Percentiles rank a stretch among this genome's conserved stretches.
phyloP scores from a whole-genome alignment of 2,329 filamentous ascomycete genomes.

The Colletotrichum sp. region DNA sequence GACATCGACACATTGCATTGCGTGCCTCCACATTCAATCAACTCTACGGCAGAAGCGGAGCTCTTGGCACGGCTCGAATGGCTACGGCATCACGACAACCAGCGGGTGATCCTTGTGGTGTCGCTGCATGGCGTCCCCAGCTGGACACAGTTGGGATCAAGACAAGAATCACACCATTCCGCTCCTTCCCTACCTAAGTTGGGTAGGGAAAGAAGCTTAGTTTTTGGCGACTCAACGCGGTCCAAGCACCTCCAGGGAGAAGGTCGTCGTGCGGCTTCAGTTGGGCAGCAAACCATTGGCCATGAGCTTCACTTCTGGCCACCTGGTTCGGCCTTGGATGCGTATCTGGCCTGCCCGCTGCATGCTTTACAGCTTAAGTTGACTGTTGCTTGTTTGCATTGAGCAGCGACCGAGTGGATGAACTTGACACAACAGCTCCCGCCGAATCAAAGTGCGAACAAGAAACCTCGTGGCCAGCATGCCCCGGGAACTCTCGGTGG shows the following conservation, averaged over 20 bases:
- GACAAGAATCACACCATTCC: conserved; percentile 4
- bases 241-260: conserved; percentile 1
- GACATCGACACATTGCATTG: background rate
- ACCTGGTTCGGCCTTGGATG: background rate
- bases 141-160: background rate
- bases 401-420: conserved; percentile 10
- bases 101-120: conserved; percentile 6
- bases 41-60: background rate
- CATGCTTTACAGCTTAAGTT: background rate
- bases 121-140: conserved; percentile 15
- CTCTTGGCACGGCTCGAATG: background rate
- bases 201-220: conserved; percentile 10
- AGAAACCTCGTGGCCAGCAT: background rate
- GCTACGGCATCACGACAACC: background rate
- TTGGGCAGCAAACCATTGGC: conserved; percentile 3
- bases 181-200: background rate
- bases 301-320: background rate
- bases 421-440: conserved; percentile 17
- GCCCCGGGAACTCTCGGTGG: background rate
- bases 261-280: background rate
- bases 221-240: background rate
- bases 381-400: conserved; percentile 9
- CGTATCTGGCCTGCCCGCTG: background rate
- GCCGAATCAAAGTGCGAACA: conserved; percentile 15
- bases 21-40: background rate